Conservation (phyloP, 305 asterid genomes). For the Stenogyne calaminthoides region DNA sequence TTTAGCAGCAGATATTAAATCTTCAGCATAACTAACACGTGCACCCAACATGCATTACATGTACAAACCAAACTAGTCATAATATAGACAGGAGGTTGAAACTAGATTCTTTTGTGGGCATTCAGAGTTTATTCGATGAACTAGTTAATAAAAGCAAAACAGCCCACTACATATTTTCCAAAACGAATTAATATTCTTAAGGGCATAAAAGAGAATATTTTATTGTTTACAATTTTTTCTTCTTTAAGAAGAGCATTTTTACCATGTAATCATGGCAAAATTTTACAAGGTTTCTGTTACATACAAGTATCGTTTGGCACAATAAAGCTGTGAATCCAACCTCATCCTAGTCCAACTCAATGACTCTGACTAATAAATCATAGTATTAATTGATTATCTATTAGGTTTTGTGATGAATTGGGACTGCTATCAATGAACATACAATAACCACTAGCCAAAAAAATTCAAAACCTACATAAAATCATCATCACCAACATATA, state of each 20-base stretch:
- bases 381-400: constrained; percentile 16
- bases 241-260: constrained; percentile 12
- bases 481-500: constrained; percentile 56
- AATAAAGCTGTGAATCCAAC: constrained; percentile 21
- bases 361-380: constrained; percentile 21
- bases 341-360: constrained; percentile 14
- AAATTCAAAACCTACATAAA: constrained; percentile 46
- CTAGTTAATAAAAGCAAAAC: not conserved
- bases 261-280: not conserved
- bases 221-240: not conserved
- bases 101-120: not conserved
- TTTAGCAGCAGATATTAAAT: not conserved
- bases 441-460: not conserved
- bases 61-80: not conserved
- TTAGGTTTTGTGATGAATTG: constrained; percentile 6
- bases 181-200: not conserved
- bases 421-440: constrained; percentile 2
- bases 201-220: not conserved
- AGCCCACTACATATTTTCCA: not conserved
- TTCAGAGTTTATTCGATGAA: not conserved
- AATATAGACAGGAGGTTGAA: not conserved
- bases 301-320: constrained; percentile 12
- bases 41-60: constrained; percentile 3
- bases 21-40: constrained; percentile 10
- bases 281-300: constrained; percentile 19